Evolutionary conservation across 2,329 filamentous ascomycete genomes (phyloP).

Genomic region (Cladobotryum mycophilum): DNA sequence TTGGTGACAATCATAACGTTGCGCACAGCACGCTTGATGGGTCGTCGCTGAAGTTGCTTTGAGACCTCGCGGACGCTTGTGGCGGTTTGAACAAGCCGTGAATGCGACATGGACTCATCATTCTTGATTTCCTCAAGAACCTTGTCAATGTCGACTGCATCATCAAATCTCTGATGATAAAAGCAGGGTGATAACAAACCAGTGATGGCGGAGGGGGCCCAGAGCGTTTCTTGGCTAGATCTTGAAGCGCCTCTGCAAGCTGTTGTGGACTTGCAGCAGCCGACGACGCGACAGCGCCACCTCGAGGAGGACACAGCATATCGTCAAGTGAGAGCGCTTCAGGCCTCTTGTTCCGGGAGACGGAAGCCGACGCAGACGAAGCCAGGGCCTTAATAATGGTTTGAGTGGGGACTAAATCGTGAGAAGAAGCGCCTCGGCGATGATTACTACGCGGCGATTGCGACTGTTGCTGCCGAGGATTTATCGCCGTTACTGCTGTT

Average conservation of each 20-base stretch:
- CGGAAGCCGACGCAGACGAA: slow-evolving; percentile 34
- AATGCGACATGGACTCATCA: slow-evolving; percentile 88
- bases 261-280: slow-evolving; percentile 41
- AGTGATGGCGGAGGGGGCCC: slow-evolving; percentile 44
- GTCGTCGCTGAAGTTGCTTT: slow-evolving; percentile 85
- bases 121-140: slow-evolving; percentile 90
- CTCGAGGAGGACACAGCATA: slow-evolving; percentile 31
- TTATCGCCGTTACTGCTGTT: not conserved
- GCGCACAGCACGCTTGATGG: slow-evolving; percentile 83
- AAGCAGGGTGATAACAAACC: slow-evolving; percentile 86
- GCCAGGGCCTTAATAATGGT: slow-evolving; percentile 78
- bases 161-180: slow-evolving; percentile 95
- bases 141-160: slow-evolving; percentile 89
- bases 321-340: slow-evolving; percentile 56
- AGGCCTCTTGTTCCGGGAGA: slow-evolving; percentile 49
- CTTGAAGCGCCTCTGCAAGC: slow-evolving; percentile 55
- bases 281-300: slow-evolving; percentile 11
- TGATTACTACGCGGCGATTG: slow-evolving; percentile 21
- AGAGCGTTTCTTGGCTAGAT: slow-evolving; percentile 40
- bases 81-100: slow-evolving; percentile 87
- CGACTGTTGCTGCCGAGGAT: not conserved
- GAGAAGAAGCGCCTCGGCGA: slow-evolving; percentile 48
- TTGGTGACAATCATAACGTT: slow-evolving; percentile 99
- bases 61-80: slow-evolving; percentile 93
- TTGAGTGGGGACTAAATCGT: slow-evolving; percentile 64